Evolutionary conservation across 2,329 filamentous ascomycete species (phyloP).

Genomic region (Penicillium sp.): DNA sequence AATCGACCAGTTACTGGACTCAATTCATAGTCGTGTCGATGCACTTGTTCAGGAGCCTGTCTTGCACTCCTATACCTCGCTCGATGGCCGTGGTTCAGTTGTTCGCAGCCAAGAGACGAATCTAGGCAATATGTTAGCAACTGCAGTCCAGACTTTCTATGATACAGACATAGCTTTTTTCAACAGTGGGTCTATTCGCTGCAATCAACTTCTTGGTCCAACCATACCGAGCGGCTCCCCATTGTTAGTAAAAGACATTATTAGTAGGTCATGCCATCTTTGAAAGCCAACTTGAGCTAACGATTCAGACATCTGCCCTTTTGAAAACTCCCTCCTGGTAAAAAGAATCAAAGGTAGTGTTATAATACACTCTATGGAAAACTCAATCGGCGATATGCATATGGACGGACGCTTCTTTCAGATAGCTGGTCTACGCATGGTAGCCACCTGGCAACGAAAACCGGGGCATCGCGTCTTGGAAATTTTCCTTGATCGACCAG

Average conservation of each 20-base stretch:
- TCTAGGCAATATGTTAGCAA: background rate
- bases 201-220: background rate
- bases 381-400: background rate
- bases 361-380: background rate
- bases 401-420: background rate
- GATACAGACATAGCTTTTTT: background rate
- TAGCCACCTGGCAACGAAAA: background rate
- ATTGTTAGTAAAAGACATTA: background rate
- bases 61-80: background rate
- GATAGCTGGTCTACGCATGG: background rate
- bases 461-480: background rate
- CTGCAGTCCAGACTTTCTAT: background rate
- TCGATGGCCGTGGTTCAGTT: background rate
- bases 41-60: background rate
- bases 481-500: background rate
- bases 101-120: background rate
- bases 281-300: background rate
- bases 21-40: background rate
- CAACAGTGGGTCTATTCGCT: background rate
- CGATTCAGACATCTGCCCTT: background rate
- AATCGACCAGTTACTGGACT: background rate
- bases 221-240: background rate
- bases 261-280: background rate
- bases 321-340: background rate
- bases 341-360: background rate